Base-by-base conservation (phyloP, 306 rosid genomes). In the Rosa multiflora region DNA sequence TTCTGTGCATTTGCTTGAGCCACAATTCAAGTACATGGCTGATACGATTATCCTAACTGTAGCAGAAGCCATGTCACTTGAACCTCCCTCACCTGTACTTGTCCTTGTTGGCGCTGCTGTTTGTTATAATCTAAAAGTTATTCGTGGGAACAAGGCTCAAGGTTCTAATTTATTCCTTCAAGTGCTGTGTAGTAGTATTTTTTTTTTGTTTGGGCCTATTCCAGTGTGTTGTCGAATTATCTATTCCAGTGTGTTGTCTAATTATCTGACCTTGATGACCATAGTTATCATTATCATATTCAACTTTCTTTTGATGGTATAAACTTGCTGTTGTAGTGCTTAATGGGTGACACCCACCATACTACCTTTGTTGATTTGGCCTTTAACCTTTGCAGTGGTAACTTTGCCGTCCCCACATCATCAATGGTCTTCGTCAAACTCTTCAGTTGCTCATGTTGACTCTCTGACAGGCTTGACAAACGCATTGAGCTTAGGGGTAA, bases 21-120 rank as follows among this genome's bases (percentile, higher is more conserved):
- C 95, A 20, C 87, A 82, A 44, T 73, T 84, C 10, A 79, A 80
- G 84, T 85, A 86, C 75, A 76, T 92, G 93, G 74, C 88, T 26
- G 99, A 94, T 71, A 87, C 89, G 85, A 92, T 94, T 74, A 82
- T 86, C 84, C 86, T 94, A 67, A 94, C 99, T 71, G 99, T 94
- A 47, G 99, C 99, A 53, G 99, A 94, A 88, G 99, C 99, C 68
- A 94, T 92, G 90, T 92, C 95, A 5, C 91, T 92, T 49, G 87
- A 89, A 71, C 99, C 99, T 74, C 97, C 93, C 67, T 94, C 99
- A 23, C 99, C 99, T 58, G 92, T 94, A 87, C 84, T 83, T 84
- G 97, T 92, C 52, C 93, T 94, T 64, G 78, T 89, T 85, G 95
- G 97, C 59, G 93, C 97, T 69, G 85, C 80, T 75, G 79, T 92